phyloP scores from a whole-genome alignment of 768 basidiomycete genomes.

The Nidularia pulvinata region DNA sequence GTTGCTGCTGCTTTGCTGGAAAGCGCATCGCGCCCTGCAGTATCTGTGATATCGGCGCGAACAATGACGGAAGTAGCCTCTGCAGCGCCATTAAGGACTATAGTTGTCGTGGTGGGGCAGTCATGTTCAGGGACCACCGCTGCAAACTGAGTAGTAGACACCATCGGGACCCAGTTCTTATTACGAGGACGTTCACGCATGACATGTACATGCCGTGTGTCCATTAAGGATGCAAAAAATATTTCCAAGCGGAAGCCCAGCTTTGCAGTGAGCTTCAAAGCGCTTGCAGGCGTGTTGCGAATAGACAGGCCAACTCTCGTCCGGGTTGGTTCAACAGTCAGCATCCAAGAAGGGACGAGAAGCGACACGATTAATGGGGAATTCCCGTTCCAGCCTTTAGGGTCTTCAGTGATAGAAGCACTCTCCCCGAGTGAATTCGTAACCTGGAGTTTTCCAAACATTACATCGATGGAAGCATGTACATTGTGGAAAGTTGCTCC shows the following conservation, averaged over 20 bases:
- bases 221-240: conserved; percentile 21
- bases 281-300: conserved; percentile 13
- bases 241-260: conserved; percentile 21
- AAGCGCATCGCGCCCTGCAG: conserved; percentile 12
- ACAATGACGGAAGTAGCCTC: too few relatives aligned
- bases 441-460: conserved; percentile 23
- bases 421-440: too few relatives aligned
- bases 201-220: conserved; percentile 25
- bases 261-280: conserved; percentile 10
- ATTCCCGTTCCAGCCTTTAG: conserved; percentile 23
- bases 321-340: conserved; percentile 14
- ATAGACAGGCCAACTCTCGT: conserved; percentile 22
- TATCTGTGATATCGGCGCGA: conserved; percentile 14
- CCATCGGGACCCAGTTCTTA: too few relatives aligned
- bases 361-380: conserved; percentile 34
- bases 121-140: background rate
- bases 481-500: conserved; percentile 20
- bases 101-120: too few relatives aligned
- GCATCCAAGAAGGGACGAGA: conserved; percentile 24
- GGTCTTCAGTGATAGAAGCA: conserved; percentile 31
- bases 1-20: conserved; percentile 15
- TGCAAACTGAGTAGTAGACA: background rate
- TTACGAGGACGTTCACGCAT: conserved; percentile 22
- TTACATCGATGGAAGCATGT: conserved; percentile 27
- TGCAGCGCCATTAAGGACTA: too few relatives aligned